Conservation (phyloP, 352 stramenopile genomes). For the Globisporangium lucens region DNA sequence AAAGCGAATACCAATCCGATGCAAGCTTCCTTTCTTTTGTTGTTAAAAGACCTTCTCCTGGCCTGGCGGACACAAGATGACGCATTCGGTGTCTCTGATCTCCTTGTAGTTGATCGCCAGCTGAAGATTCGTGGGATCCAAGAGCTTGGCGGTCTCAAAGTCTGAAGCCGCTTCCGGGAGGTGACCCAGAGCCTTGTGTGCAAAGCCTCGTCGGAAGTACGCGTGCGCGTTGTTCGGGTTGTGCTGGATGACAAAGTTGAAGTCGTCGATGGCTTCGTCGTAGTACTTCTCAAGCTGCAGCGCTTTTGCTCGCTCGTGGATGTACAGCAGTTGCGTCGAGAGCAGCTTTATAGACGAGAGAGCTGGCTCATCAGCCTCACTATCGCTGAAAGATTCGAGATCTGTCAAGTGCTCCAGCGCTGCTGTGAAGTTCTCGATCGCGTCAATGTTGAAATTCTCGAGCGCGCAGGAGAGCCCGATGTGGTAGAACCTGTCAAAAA, state of each 20-base stretch:
- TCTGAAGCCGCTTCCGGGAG: conserved; percentile 56
- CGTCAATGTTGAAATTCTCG: conserved; percentile 44
- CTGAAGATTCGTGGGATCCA: conserved; percentile 63
- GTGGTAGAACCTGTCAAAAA: conserved; percentile 54
- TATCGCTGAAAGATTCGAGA: not conserved
- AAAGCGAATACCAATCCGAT: not conserved
- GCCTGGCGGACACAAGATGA: conserved; percentile 63
- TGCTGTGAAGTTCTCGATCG: conserved; percentile 68
- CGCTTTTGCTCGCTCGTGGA: conserved; percentile 77
- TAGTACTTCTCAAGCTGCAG: conserved; percentile 72
- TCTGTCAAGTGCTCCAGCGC: conserved; percentile 27
- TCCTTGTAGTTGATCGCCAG: conserved; percentile 83
- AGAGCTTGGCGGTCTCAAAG: conserved; percentile 62
- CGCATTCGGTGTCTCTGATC: conserved; percentile 63
- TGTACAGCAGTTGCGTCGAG: conserved; percentile 35
- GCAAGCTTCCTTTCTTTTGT: not conserved
- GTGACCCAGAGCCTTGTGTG: conserved; percentile 57
- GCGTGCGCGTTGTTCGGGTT: conserved; percentile 82
- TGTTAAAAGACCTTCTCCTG: conserved; percentile 51
- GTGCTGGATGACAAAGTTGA: conserved; percentile 59
- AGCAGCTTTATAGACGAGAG: conserved; percentile 7
- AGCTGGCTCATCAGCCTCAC: conserved; percentile 1
- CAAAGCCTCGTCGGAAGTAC: conserved; percentile 79
- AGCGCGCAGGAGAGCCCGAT: conserved; percentile 61
- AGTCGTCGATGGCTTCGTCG: conserved; percentile 70